Evolutionary conservation across 2,329 filamentous ascomycete genomes (phyloP).

Genomic region (Coleophoma crateriformis): DNA sequence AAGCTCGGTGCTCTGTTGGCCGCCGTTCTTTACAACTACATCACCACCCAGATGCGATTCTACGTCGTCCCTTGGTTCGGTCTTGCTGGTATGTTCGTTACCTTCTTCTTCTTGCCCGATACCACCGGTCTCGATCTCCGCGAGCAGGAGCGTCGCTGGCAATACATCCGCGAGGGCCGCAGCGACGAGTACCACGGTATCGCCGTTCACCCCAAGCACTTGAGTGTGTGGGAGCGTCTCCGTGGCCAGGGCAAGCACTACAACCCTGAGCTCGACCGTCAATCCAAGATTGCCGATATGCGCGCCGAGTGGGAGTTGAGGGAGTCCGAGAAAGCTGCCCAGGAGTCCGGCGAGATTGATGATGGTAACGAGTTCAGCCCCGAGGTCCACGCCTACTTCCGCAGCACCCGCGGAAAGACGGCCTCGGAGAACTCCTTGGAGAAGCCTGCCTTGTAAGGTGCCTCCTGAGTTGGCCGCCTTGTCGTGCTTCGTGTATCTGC

Average conservation of each 20-base stretch:
- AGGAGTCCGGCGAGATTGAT: conserved; percentile 19
- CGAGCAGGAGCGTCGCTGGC: conserved; percentile 93
- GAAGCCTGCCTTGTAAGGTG: no score
- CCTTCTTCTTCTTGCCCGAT: conserved; percentile 84
- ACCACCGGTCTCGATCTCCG: conserved; percentile 95
- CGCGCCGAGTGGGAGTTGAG: conserved; percentile 54
- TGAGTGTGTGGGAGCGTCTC: conserved; percentile 83
- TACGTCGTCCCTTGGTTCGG: conserved; percentile 95
- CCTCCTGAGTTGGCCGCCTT: no score
- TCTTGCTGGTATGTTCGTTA: conserved; percentile 78
- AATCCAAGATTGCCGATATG: conserved; percentile 82
- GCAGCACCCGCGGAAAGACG: neutral
- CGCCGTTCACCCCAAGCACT: conserved; percentile 82
- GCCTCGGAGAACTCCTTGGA: no score
- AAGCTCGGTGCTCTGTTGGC: conserved; percentile 86
- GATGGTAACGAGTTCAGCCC: conserved; percentile 17
- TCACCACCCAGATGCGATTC: conserved; percentile 78
- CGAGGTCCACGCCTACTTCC: conserved; percentile 19
- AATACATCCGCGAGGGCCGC: conserved; percentile 73
- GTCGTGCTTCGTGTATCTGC: no score
- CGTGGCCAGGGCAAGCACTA: conserved; percentile 76
- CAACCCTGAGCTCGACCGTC: conserved; percentile 75
- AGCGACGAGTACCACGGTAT: conserved; percentile 86
- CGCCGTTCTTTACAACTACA: conserved; percentile 92
- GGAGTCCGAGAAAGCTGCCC: conserved; percentile 35